Conservation (phyloP, 169 alveolate genomes). For the Eimeria praecox region DNA sequence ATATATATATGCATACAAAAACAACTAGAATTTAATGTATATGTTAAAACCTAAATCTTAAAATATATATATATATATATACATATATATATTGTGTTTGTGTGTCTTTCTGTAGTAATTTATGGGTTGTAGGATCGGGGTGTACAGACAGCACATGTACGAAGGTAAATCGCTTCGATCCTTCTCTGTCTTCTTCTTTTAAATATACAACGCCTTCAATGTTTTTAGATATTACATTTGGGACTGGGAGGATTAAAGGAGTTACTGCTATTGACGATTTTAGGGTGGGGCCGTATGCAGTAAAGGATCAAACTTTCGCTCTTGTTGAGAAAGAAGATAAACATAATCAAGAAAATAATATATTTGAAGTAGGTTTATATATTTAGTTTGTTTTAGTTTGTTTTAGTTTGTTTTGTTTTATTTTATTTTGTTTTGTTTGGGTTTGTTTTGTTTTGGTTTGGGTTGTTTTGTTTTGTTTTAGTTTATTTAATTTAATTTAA, state of each 20-base stretch:
- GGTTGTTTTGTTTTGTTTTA: too few species aligned
- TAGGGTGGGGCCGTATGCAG: conserved; percentile 87
- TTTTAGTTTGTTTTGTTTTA: too few species aligned
- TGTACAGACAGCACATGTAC: conserved; percentile 85
- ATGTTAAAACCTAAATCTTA: too few species aligned
- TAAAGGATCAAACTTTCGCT: conserved; percentile 90
- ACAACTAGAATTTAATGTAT: too few species aligned
- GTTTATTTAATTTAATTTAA: too few species aligned
- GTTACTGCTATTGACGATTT: conserved; percentile 89
- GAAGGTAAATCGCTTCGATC: conserved; percentile 83
- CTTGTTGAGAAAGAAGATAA: conserved; percentile 89
- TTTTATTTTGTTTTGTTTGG: too few species aligned
- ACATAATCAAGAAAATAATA: conserved; percentile 80
- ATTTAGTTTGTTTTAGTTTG: too few species aligned
- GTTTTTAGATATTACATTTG: conserved; percentile 90
- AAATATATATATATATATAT: too few species aligned
- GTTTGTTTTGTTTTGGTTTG: too few species aligned
- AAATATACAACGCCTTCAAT: conserved; percentile 80
- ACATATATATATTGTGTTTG: too few species aligned
- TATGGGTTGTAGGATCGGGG: conserved; percentile 87
- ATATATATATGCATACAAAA: too few species aligned
- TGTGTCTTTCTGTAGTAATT: conserved; percentile 81
- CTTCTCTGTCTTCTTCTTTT: conserved; percentile 82
- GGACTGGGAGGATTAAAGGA: conserved; percentile 93
- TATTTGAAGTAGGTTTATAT: conserved; percentile 82